Percentiles rank a stretch among this genome's conserved stretches.
Evolutionary conservation across 257 asterid species (phyloP).

Genomic region (Fraxinus anomala): DNA sequence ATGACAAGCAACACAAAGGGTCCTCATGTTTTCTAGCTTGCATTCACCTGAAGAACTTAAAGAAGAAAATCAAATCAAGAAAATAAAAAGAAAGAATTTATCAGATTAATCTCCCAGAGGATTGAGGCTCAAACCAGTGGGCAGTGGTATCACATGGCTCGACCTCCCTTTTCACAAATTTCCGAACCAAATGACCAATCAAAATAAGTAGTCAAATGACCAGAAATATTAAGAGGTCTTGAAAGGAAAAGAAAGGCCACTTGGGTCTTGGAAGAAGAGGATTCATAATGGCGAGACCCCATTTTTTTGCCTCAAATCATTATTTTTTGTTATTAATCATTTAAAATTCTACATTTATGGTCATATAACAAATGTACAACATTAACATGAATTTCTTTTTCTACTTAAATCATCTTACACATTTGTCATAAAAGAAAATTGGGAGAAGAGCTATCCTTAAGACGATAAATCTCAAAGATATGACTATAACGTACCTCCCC

Average conservation of each 20-base stretch:
- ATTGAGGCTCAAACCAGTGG: neutral
- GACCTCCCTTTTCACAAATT: neutral
- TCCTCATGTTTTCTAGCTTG: conserved; percentile 92
- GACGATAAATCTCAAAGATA: conserved; percentile 19
- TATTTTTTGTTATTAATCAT: neutral
- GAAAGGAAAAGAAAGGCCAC: neutral
- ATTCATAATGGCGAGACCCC: neutral
- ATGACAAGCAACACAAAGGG: conserved; percentile 96
- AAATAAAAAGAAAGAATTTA: conserved; percentile 13
- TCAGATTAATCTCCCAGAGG: neutral
- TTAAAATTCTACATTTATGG: neutral
- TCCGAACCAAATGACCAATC: neutral
- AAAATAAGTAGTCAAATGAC: neutral
- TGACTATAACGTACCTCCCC: conserved; percentile 69
- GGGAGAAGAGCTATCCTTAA: conserved; percentile 6
- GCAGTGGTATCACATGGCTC: neutral
- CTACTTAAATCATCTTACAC: neutral
- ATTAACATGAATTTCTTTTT: no score
- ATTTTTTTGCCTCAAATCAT: neutral
- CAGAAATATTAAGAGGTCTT: neutral
- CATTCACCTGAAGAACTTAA: conserved; percentile 76
- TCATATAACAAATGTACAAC: neutral
- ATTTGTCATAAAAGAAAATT: neutral
- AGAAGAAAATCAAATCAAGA: neutral
- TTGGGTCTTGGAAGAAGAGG: neutral